A percentile compares a stretch with the other conserved stretches of the same genome.
Evolutionary conservation across 306 rosid species (phyloP).

Genomic region (Cicer cuneatum): DNA sequence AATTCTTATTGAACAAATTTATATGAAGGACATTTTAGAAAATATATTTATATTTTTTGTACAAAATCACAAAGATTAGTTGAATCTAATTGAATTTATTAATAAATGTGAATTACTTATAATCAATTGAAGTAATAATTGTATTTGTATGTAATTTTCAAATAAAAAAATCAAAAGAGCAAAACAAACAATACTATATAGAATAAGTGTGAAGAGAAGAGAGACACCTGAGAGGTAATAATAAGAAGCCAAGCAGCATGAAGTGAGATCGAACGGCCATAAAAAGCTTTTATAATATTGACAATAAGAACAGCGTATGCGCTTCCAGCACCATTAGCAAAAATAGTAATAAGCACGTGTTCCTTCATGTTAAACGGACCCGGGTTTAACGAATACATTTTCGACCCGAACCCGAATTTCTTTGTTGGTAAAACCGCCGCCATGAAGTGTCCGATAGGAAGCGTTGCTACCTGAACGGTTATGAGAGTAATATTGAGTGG

Average conservation of each 20-base stretch:
- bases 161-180: too few species aligned
- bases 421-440: constrained; percentile 52
- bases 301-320: constrained; percentile 71
- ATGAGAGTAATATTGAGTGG: constrained; percentile 68
- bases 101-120: too few species aligned
- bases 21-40: too few species aligned
- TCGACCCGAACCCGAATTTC: constrained; percentile 55
- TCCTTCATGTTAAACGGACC: constrained; percentile 89
- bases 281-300: constrained; percentile 65
- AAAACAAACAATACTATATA: too few species aligned
- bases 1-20: too few species aligned
- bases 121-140: too few species aligned
- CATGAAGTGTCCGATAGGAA: constrained; percentile 80
- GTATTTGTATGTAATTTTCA: too few species aligned
- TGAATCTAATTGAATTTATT: too few species aligned
- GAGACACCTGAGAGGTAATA: constrained; percentile 69
- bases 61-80: too few species aligned
- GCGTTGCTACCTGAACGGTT: constrained; percentile 65
- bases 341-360: constrained; percentile 78
- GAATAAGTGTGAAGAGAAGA: too few species aligned
- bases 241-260: constrained; percentile 72
- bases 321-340: constrained; percentile 80
- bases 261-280: constrained; percentile 58
- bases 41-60: too few species aligned
- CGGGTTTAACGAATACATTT: constrained; percentile 55